Percentiles rank a stretch among this genome's conserved stretches.
Conservation (phyloP, 2,329 filamentous ascomycete genomes). For the Cladosporium sp. region DNA sequence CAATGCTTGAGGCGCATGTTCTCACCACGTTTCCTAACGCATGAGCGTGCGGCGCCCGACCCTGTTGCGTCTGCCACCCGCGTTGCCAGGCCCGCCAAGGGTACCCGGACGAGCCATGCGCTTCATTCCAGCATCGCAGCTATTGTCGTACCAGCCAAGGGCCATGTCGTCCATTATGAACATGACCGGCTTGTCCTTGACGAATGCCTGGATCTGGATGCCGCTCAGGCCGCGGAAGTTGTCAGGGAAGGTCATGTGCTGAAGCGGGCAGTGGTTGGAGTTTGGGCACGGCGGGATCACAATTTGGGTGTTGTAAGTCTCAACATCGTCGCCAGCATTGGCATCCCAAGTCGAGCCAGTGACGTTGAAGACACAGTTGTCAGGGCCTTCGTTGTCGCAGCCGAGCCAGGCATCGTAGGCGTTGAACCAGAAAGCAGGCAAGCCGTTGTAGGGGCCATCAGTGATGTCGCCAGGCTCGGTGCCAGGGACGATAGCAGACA, state of each 20-base stretch:
- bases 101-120: slow-evolving; percentile 15
- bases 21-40: slow-evolving; percentile 20
- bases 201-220: slow-evolving; percentile 52
- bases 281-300: slow-evolving; percentile 46
- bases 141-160: slow-evolving; percentile 54
- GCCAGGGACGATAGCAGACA: slow-evolving; percentile 25
- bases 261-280: slow-evolving; percentile 46
- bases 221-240: slow-evolving; percentile 48
- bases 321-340: slow-evolving; percentile 39
- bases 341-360: slow-evolving; percentile 48
- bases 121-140: slow-evolving; percentile 51
- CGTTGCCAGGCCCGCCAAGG: not conserved
- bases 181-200: slow-evolving; percentile 38
- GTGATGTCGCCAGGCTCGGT: slow-evolving; percentile 50
- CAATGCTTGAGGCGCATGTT: not conserved
- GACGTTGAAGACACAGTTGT: slow-evolving; percentile 47
- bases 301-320: slow-evolving; percentile 42
- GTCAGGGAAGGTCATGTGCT: slow-evolving; percentile 45
- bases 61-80: slow-evolving; percentile 1
- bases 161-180: slow-evolving; percentile 54
- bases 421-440: slow-evolving; percentile 55
- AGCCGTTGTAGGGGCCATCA: slow-evolving; percentile 46
- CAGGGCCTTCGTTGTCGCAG: slow-evolving; percentile 47
- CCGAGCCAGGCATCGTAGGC: slow-evolving; percentile 50
- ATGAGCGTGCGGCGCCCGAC: slow-evolving; percentile 18